These are phyloP conservation scores for Aurinia saxatilis DNA, from an alignment of 345 rosid species.

Conservation along the genomic window DNA sequence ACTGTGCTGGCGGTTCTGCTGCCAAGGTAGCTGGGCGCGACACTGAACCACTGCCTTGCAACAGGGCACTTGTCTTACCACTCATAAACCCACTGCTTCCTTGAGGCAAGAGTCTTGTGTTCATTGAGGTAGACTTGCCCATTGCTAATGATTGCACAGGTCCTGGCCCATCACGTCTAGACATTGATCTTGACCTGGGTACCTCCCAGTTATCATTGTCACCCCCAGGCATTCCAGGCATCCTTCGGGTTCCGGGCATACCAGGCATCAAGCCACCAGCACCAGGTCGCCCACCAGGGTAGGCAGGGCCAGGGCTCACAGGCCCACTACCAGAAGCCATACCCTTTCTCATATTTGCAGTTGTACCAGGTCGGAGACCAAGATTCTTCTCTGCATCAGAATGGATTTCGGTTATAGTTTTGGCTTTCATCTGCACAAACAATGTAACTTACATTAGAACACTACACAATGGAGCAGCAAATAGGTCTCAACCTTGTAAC, in stretches of 20 bases:
- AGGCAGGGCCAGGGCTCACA: constrained; percentile 47
- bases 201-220: constrained; percentile 85
- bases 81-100: constrained; percentile 59
- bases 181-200: constrained; percentile 56
- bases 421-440: constrained; percentile 67
- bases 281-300: constrained; percentile 73
- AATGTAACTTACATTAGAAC: constrained; percentile 3
- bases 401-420: constrained; percentile 82
- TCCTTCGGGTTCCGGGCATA: constrained; percentile 88
- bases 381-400: constrained; percentile 88
- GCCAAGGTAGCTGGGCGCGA: constrained; percentile 15
- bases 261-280: constrained; percentile 98
- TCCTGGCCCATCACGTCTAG: constrained; percentile 65
- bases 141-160: constrained; percentile 39
- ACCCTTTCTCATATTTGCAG: constrained; percentile 63
- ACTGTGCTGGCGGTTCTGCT: constrained; percentile 30
- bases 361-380: constrained; percentile 83
- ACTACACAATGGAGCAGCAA: neutral
- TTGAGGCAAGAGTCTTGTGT: constrained; percentile 66
- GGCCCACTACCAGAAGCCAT: constrained; percentile 46
- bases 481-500: constrained; percentile 2
- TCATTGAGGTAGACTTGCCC: constrained; percentile 47
- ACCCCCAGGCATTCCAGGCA: constrained; percentile 91
- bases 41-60: constrained; percentile 46
- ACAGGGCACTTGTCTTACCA: constrained; percentile 69